Percentiles rank a stretch among this genome's conserved stretches.
These are phyloP conservation scores for Moniliella sp. DNA, from an alignment of 1,284 basidiomycete genomes.

Conservation along the genomic window DNA sequence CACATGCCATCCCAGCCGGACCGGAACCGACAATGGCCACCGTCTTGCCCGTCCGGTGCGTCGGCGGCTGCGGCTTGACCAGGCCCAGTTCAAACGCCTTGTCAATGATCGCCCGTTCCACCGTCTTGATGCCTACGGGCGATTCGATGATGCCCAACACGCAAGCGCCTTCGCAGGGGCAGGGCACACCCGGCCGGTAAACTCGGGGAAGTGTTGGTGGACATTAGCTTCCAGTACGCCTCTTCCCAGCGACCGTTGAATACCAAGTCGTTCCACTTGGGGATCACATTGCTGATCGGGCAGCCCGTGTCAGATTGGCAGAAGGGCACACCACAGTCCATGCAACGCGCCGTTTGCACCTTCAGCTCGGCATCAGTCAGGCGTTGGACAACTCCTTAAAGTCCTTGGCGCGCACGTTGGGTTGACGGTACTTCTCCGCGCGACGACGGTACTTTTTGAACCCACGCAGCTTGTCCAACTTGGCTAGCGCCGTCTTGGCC, in stretches of 20 bases:
- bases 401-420: conserved; percentile 24
- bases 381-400: conserved; percentile 26
- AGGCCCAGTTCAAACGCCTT: conserved; percentile 25
- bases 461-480: conserved; percentile 29
- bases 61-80: conserved; percentile 23
- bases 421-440: conserved; percentile 25
- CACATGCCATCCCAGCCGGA: conserved; percentile 23
- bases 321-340: conserved; percentile 32
- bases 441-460: conserved; percentile 33
- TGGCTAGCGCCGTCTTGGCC: conserved; percentile 16
- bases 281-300: conserved; percentile 30
- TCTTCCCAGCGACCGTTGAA: conserved; percentile 31
- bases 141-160: conserved; percentile 25
- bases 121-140: conserved; percentile 28
- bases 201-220: conserved; percentile 33
- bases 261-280: conserved; percentile 31
- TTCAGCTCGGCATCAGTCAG: conserved; percentile 29
- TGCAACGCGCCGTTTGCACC: conserved; percentile 29
- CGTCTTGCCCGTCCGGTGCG: conserved; percentile 27
- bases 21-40: conserved; percentile 26
- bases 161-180: conserved; percentile 29
- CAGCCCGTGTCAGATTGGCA: conserved; percentile 30
- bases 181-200: conserved; percentile 30
- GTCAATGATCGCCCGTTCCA: conserved; percentile 31
- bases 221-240: conserved; percentile 23